phyloP scores from a whole-genome alignment of 441 rosid genomes.

The Erodium texanum region DNA sequence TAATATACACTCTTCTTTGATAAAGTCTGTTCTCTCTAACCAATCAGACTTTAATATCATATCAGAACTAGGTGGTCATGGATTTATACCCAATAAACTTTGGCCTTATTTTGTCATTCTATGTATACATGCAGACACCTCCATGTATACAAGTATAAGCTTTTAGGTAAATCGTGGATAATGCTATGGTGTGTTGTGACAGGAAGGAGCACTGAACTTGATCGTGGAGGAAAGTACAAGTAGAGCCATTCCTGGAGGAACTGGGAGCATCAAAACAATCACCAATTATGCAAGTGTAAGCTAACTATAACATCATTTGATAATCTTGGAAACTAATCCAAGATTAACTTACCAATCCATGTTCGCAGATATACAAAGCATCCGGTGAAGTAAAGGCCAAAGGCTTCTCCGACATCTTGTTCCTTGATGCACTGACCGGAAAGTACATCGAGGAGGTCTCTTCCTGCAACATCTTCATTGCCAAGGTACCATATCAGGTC shows the following conservation, averaged over 20 bases:
- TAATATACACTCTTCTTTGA: too few species aligned
- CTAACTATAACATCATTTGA: background rate
- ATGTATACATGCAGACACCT: too few species aligned
- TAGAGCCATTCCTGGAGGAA: conserved; percentile 19
- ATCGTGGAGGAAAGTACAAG: conserved; percentile 18
- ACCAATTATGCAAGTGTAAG: conserved; percentile 22
- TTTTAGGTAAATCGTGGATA: too few species aligned
- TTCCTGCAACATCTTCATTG: conserved; percentile 18
- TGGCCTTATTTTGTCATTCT: too few species aligned
- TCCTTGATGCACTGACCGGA: conserved; percentile 19
- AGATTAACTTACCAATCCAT: background rate
- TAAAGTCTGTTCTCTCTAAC: too few species aligned
- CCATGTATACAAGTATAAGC: too few species aligned
- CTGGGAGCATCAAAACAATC: conserved; percentile 19
- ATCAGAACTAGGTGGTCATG: too few species aligned
- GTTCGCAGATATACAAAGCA: conserved; percentile 7
- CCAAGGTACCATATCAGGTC: conserved; percentile 17
- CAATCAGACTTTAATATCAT: too few species aligned
- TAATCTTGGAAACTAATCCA: background rate
- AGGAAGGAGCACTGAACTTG: conserved; percentile 17
- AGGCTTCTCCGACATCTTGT: conserved; percentile 22
- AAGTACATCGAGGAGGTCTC: conserved; percentile 21
- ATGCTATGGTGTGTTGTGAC: too few species aligned
- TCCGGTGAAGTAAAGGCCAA: conserved; percentile 14
- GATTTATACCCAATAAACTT: too few species aligned